Evolutionary conservation across 2,329 filamentous ascomycete genomes (phyloP).

Genomic region (Phyllosticta paracitricarpa): DNA sequence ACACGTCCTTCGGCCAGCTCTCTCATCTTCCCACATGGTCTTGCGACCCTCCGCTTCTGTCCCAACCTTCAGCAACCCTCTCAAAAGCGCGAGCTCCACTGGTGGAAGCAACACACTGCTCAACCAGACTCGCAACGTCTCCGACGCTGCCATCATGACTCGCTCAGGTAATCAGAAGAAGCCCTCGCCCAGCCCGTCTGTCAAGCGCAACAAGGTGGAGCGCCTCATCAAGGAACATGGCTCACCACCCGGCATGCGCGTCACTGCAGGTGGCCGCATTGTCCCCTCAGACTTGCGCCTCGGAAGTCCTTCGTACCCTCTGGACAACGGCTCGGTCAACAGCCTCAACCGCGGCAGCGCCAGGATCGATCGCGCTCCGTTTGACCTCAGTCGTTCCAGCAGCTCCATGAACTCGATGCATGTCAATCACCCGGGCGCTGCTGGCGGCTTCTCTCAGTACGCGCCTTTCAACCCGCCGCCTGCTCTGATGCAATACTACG

Average conservation of each 20-base stretch:
- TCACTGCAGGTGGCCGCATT: slow-evolving; percentile 43
- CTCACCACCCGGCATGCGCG: slow-evolving; percentile 40
- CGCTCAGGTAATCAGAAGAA: slow-evolving; percentile 20
- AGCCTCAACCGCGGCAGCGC: neutral
- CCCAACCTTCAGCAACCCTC: neutral
- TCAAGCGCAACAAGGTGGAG: slow-evolving; percentile 41
- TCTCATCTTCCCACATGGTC: slow-evolving; percentile 19
- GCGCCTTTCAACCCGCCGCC: neutral
- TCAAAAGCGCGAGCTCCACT: neutral
- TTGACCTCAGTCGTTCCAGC: slow-evolving; percentile 5
- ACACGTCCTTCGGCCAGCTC: slow-evolving; percentile 32
- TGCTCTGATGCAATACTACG: neutral
- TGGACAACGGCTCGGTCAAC: slow-evolving; percentile 14
- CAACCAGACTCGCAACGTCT: neutral
- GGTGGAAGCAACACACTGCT: neutral
- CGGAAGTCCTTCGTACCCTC: slow-evolving; percentile 20
- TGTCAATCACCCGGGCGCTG: neutral
- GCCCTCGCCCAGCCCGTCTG: slow-evolving; percentile 39
- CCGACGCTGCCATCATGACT: neutral
- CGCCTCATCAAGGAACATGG: slow-evolving; percentile 42
- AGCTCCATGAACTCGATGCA: slow-evolving; percentile 7
- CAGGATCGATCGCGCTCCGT: neutral
- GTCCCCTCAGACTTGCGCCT: slow-evolving; percentile 37
- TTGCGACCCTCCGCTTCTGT: neutral
- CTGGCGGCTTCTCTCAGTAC: neutral